Percentiles rank a stretch among this genome's conserved stretches.
phyloP scores from a whole-genome alignment of 140 eudicot genomes.

The Anethum foeniculum region DNA sequence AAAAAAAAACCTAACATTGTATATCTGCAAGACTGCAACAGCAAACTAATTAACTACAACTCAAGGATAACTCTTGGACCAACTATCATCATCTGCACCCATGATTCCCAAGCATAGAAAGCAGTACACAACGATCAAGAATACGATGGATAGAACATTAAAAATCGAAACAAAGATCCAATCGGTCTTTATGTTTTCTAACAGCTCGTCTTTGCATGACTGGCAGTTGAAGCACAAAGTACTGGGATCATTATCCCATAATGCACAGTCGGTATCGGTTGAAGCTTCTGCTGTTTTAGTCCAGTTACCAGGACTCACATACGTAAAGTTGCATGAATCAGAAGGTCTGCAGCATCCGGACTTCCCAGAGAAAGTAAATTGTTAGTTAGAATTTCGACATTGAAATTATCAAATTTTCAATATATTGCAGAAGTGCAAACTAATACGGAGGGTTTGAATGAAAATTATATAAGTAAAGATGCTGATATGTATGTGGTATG shows the following conservation, averaged over 20 bases:
- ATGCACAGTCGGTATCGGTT: slow-evolving; percentile 41
- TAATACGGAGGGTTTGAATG: no score
- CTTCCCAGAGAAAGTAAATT: slow-evolving; percentile 22
- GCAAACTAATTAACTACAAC: not conserved
- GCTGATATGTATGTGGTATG: no score
- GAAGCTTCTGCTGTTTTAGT: slow-evolving; percentile 18
- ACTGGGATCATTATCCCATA: slow-evolving; percentile 51
- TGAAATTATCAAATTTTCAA: not conserved
- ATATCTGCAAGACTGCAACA: no score
- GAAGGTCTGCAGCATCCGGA: slow-evolving; percentile 93
- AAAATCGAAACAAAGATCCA: slow-evolving; percentile 71
- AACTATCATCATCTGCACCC: slow-evolving; percentile 45
- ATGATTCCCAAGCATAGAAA: slow-evolving; percentile 87
- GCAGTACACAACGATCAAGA: slow-evolving; percentile 68
- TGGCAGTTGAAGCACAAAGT: slow-evolving; percentile 67
- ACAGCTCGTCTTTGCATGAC: slow-evolving; percentile 84
- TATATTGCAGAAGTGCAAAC: no score
- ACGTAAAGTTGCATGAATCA: slow-evolving; percentile 39
- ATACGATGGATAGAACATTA: slow-evolving; percentile 49
- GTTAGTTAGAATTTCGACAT: not conserved
- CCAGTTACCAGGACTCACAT: slow-evolving; percentile 63
- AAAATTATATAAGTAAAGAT: no score
- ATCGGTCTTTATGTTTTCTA: slow-evolving; percentile 61
- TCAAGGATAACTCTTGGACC: slow-evolving; percentile 60
- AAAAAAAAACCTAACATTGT: no score